These are phyloP conservation scores for Stygiomarasmius scandens DNA, from an alignment of 1,284 basidiomycete species.

Conservation along the genomic window DNA sequence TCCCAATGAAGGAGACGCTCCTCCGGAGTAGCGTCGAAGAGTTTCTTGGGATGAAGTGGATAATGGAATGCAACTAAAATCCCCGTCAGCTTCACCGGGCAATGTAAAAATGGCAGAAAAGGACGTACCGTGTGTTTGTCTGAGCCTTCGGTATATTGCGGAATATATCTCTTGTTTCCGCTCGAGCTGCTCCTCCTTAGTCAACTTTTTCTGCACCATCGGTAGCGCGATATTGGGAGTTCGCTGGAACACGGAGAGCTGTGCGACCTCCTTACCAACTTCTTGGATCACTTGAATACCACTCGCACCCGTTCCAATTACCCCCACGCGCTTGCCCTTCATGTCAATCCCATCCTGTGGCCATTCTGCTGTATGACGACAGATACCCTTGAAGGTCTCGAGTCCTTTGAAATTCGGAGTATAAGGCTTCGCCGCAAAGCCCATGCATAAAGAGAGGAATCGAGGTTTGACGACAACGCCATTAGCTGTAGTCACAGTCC, in stretches of 20 bases:
- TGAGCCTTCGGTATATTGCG: conserved; percentile 17
- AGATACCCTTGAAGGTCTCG: not conserved
- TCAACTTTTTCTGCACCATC: conserved; percentile 22
- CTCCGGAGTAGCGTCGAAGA: conserved; percentile 20
- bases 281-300: conserved; percentile 30
- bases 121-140: conserved; percentile 19
- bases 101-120: too few species aligned
- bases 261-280: conserved; percentile 18
- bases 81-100: too few species aligned
- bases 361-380: conserved; percentile 26
- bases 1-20: conserved; percentile 23
- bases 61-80: not conserved
- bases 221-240: conserved; percentile 27
- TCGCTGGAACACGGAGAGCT: conserved; percentile 31
- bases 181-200: conserved; percentile 13
- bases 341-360: conserved; percentile 25
- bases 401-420: not conserved
- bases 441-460: not conserved
- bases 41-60: conserved; percentile 6
- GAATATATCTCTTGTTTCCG: conserved; percentile 22
- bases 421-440: not conserved
- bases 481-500: not conserved
- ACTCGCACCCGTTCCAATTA: conserved; percentile 30
- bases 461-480: not conserved
- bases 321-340: conserved; percentile 24